These are phyloP conservation scores for Nakazawaea siamensis DNA, from an alignment of 805 yeast species.

Conservation along the genomic window DNA sequence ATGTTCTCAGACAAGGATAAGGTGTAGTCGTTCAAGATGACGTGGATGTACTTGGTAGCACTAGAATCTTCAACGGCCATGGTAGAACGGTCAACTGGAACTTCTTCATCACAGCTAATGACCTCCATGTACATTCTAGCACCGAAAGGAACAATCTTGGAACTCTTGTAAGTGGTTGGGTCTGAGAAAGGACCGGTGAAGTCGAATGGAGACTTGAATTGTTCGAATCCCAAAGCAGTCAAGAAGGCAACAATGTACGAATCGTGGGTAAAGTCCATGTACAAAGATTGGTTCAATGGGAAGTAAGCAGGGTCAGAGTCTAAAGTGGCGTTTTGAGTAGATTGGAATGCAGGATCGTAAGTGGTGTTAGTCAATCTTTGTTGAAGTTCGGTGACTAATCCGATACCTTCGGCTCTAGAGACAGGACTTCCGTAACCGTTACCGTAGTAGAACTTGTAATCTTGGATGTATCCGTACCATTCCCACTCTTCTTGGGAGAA, in stretches of 20 bases:
- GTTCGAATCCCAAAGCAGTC: conserved; percentile 9
- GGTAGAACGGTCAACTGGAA: conserved; percentile 10
- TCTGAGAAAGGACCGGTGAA: conserved; percentile 11
- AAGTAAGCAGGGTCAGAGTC: conserved; percentile 5
- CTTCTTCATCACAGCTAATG: conserved; percentile 22
- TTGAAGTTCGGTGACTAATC: conserved; percentile 4
- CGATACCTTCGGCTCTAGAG: conserved; percentile 8
- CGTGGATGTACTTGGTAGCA: conserved; percentile 11
- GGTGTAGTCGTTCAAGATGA: conserved; percentile 14
- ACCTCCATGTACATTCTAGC: conserved; percentile 30
- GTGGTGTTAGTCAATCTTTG: conserved; percentile 5
- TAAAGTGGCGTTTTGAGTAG: conserved; percentile 9
- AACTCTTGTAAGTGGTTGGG: conserved; percentile 13
- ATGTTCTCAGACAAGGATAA: conserved; percentile 11
- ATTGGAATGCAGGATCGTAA: background rate
- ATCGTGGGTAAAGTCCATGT: conserved; percentile 8
- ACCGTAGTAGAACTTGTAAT: conserved; percentile 1
- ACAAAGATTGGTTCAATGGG: conserved; percentile 6
- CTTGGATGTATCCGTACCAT: conserved; percentile 9
- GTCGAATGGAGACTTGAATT: conserved; percentile 8
- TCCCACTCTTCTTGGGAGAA: conserved; percentile 32
- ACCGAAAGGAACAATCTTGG: conserved; percentile 32
- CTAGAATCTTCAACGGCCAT: conserved; percentile 5
- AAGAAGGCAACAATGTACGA: conserved; percentile 2
- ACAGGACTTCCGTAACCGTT: conserved; percentile 5